Conservation (phyloP, 805 yeast species). For the Diddensiella transvaalensis region DNA sequence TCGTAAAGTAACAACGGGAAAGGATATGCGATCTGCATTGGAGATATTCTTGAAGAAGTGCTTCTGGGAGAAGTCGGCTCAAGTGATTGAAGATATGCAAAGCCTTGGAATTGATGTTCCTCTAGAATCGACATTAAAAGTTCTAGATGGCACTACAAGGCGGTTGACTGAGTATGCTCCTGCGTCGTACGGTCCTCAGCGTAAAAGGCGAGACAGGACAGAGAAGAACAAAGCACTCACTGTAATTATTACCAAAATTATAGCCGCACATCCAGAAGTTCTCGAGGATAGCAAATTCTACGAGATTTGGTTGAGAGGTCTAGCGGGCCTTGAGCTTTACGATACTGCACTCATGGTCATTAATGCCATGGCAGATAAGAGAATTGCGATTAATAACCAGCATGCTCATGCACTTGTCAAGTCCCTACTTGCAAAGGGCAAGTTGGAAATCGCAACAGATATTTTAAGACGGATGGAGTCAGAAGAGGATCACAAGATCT, state of each 20-base stretch:
- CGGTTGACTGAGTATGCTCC: conserved; percentile 8
- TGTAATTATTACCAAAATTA: conserved; percentile 13
- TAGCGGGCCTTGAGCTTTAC: conserved; percentile 19
- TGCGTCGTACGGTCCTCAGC: conserved; percentile 2
- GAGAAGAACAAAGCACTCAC: conserved; percentile 9
- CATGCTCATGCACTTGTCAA: conserved; percentile 17
- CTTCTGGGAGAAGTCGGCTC: conserved; percentile 16
- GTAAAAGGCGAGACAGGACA: background rate
- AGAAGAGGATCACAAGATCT: background rate
- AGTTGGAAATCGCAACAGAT: conserved; percentile 12
- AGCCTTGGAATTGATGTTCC: conserved; percentile 10
- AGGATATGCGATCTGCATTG: conserved; percentile 12
- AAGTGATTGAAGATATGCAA: conserved; percentile 17
- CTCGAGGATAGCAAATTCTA: conserved; percentile 21
- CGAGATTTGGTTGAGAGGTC: conserved; percentile 24
- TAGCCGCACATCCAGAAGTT: conserved; percentile 21
- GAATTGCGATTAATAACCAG: conserved; percentile 9
- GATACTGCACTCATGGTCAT: conserved; percentile 21
- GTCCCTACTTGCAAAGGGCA: conserved; percentile 17
- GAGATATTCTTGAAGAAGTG: conserved; percentile 8
- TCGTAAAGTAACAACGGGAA: conserved; percentile 2
- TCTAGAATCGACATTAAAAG: conserved; percentile 13
- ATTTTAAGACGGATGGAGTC: conserved; percentile 16
- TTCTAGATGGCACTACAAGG: conserved; percentile 19
- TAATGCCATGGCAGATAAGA: conserved; percentile 22